These are phyloP conservation scores for Colletotrichum karsti DNA, from an alignment of 2,329 filamentous ascomycete genomes.

Conservation along the genomic window DNA sequence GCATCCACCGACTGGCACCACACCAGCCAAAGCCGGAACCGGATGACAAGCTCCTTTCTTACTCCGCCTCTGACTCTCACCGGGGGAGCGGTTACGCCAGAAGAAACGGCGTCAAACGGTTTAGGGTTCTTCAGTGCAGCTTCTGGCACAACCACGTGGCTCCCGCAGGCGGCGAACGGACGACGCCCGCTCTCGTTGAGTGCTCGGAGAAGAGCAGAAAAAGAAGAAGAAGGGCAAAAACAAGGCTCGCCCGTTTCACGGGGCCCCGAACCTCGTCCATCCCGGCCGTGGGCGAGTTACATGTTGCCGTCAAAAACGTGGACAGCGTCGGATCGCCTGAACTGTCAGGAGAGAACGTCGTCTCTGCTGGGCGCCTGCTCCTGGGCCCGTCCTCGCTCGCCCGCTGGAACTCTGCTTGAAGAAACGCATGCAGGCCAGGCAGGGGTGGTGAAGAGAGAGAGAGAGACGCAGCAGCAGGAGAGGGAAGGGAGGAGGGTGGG, in stretches of 20 bases:
- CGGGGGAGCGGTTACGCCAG: background rate
- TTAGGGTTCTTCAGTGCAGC: constrained; percentile 23
- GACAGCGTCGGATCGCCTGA: constrained; percentile 11
- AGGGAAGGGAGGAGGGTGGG: background rate
- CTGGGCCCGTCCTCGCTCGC: background rate
- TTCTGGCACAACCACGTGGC: constrained; percentile 22
- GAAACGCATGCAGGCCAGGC: background rate
- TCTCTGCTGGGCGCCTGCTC: background rate
- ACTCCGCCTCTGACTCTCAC: background rate
- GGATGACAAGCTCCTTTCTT: background rate
- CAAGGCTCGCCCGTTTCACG: constrained; percentile 12
- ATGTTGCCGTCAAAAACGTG: constrained; percentile 26
- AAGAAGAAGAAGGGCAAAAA: background rate
- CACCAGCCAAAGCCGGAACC: too few relatives aligned
- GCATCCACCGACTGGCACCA: background rate
- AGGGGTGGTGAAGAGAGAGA: background rate
- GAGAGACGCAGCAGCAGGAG: background rate
- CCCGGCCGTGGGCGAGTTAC: constrained; percentile 1
- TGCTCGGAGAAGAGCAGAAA: background rate
- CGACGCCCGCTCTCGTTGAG: background rate
- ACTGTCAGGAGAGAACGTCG: background rate
- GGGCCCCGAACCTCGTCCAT: background rate
- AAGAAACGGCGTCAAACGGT: constrained; percentile 12
- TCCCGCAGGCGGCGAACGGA: constrained; percentile 11
- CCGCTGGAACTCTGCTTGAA: background rate